Evolutionary conservation across 2,329 filamentous ascomycete species (phyloP), one percentile per base, ranked within the genome.

Genomic region (Clonostachys rosea): DNA sequence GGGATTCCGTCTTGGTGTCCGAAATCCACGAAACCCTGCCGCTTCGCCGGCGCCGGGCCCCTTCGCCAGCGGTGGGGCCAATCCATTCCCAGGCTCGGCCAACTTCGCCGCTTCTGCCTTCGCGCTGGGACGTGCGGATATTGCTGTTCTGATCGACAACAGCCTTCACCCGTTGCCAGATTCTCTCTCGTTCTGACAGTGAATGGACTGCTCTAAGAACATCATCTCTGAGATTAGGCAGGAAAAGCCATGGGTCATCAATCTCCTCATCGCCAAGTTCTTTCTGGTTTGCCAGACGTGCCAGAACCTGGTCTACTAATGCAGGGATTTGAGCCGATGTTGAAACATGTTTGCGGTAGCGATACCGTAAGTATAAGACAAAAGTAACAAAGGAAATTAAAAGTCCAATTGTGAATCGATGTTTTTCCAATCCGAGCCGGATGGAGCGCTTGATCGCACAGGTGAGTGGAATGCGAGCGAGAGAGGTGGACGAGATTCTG

Each of bases 111-210:
- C 76, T 84, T 46, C 74, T 69, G 42, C 85, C 67, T 78, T 87
- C 71, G 73, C 91, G 70, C 78, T 91, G 67, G 68, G 78, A 74
- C 0, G 79, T 89, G 40, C 94, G 80, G 14, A 99, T 87, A 60
- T 99, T 99, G 50, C 89, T 87, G 64, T 99, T 99, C 65, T 85
- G 84, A 67, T 99, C 94, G 1, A 99, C 91, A 45, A 97, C 86
- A 45, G 76, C 81, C 55, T 83, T 80, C 17, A 99, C 94, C 44
- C 83, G 82, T 53, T 83, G 78, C 94, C 95, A 99, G 44, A 99
- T 74, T 47, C 82, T 80, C 60, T 94, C 87, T 36, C 94, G 79
- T 56, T 91, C 81, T 9, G 77, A 75, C 17, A 91, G 76, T 5
- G 81, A 86, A 63, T 96, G 89, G 51, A 95, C 84, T 30, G 86